phyloP scores from a whole-genome alignment of 148 eudicot species.

The Diospyros kaki region DNA sequence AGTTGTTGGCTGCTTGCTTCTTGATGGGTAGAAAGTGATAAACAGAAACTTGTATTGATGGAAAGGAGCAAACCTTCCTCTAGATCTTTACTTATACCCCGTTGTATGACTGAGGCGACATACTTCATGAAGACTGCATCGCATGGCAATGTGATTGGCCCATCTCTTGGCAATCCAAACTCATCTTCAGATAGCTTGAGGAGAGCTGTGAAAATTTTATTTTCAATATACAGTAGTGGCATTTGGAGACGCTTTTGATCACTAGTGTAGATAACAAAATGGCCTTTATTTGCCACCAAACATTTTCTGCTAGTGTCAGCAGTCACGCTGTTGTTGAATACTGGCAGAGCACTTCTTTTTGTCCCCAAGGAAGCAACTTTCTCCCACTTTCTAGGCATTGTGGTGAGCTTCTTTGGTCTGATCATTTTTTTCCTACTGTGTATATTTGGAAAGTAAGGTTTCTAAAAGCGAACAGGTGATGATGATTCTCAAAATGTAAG shows the following conservation, averaged over 20 bases:
- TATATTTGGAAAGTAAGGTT: too few species aligned
- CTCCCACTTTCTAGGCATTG: too few species aligned
- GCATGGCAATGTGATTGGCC: conserved; percentile 44
- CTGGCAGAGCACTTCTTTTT: too few species aligned
- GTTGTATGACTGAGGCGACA: conserved; percentile 24
- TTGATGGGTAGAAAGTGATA: not conserved
- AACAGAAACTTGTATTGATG: not conserved
- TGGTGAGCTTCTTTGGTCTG: too few species aligned
- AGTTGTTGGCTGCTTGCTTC: too few species aligned
- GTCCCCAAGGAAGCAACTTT: too few species aligned
- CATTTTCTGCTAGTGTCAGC: too few species aligned
- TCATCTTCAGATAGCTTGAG: conserved; percentile 45
- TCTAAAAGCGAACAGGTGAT: too few species aligned
- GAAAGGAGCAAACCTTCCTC: conserved; percentile 24
- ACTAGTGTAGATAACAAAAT: conserved; percentile 29
- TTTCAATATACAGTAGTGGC: conserved; percentile 30
- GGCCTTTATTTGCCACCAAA: conserved; percentile 25
- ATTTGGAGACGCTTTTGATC: conserved; percentile 28
- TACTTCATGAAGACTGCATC: conserved; percentile 32
- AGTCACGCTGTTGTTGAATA: too few species aligned
- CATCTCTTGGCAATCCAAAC: conserved; percentile 35
- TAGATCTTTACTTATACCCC: conserved; percentile 14
- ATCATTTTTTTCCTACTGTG: too few species aligned
- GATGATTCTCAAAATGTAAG: too few species aligned
- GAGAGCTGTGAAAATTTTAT: conserved; percentile 27